Conservation (phyloP, 2,329 filamentous ascomycete species). For the Grosmannia clavigera region DNA sequence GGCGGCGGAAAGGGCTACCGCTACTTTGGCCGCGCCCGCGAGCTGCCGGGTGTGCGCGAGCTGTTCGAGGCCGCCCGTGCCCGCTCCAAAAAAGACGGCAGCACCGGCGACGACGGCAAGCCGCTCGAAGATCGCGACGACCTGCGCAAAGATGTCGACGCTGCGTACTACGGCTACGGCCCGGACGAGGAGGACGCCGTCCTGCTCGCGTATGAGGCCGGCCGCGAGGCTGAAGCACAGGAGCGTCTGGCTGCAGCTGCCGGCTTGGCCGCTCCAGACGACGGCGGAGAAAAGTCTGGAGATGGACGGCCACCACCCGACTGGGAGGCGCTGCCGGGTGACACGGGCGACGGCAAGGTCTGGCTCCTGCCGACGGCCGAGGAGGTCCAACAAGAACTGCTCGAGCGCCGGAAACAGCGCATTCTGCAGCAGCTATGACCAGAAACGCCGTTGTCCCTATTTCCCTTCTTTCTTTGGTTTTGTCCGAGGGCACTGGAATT, state of each 20-base stretch:
- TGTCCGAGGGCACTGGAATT: neutral
- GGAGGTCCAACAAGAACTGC: conserved; percentile 86
- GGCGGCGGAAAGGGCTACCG: conserved; percentile 65
- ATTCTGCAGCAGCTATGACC: conserved; percentile 57
- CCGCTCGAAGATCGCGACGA: conserved; percentile 57
- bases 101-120: conserved; percentile 30
- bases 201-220: conserved; percentile 66
- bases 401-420: conserved; percentile 72
- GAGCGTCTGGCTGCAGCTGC: conserved; percentile 51
- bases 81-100: conserved; percentile 26
- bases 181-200: conserved; percentile 81
- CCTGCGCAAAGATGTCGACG: conserved; percentile 68
- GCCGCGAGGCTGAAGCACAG: conserved; percentile 71
- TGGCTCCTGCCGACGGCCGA: conserved; percentile 81
- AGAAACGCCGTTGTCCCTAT: neutral
- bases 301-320: conserved; percentile 46
- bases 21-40: conserved; percentile 78
- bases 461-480: neutral
- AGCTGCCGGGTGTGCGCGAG: conserved; percentile 91
- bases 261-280: conserved; percentile 14
- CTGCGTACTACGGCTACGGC: conserved; percentile 91
- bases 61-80: conserved; percentile 67
- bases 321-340: conserved; percentile 82
- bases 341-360: conserved; percentile 65
- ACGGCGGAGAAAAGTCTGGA: conserved; percentile 17